phyloP scores from a whole-genome alignment of 2,329 filamentous ascomycete species.

The Phymatotrichopsis omnivora region DNA sequence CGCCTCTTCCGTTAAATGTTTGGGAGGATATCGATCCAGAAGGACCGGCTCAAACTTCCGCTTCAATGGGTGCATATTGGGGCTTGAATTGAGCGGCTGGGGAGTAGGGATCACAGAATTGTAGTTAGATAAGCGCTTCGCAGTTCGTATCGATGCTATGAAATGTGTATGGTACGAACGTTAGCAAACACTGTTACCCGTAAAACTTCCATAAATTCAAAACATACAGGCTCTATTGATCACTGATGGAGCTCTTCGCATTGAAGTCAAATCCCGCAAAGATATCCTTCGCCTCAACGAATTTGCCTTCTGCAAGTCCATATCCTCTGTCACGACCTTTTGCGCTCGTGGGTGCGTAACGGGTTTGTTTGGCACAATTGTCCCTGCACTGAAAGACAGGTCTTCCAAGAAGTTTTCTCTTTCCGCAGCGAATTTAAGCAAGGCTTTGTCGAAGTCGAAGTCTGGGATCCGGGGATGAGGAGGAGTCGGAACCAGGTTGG shows the following conservation, averaged over 20 bases:
- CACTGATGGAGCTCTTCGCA: constrained; percentile 72
- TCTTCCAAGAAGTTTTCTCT: constrained; percentile 89
- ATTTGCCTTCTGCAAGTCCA: constrained; percentile 30
- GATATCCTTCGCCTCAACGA: constrained; percentile 78
- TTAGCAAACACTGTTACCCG: constrained; percentile 9
- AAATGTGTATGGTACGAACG: constrained; percentile 24
- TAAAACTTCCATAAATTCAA: constrained; percentile 9
- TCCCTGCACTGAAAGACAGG: constrained; percentile 76
- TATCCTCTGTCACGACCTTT: constrained; percentile 68
- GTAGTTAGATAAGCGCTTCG: constrained; percentile 87
- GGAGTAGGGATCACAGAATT: constrained; percentile 94
- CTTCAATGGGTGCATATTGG: constrained; percentile 91
- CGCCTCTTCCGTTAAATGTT: constrained; percentile 67
- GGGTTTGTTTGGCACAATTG: constrained; percentile 58
- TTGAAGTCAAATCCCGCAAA: constrained; percentile 87
- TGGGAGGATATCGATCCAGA: constrained; percentile 84
- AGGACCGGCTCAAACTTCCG: constrained; percentile 92
- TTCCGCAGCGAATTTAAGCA: constrained; percentile 92
- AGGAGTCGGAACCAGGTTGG: no score
- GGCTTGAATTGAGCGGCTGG: constrained; percentile 78
- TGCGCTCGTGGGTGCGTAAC: constrained; percentile 73
- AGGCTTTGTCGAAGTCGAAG: constrained; percentile 85
- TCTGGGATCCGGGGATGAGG: no score
- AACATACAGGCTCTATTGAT: constrained; percentile 59
- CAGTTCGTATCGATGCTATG: constrained; percentile 67